These are phyloP conservation scores for Vigna nakashimae DNA, from an alignment of 306 rosid genomes.

Conservation along the genomic window DNA sequence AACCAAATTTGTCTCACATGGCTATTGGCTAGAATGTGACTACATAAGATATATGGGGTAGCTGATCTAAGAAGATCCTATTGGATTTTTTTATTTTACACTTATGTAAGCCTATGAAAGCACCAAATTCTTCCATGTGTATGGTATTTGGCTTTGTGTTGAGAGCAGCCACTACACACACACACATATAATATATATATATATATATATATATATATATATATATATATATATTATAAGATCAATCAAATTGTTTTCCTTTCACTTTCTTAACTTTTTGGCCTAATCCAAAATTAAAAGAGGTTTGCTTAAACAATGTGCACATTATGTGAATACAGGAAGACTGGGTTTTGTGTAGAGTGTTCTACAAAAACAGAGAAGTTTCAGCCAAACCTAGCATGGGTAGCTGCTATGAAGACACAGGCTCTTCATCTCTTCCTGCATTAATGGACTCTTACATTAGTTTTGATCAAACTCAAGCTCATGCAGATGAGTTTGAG, in stretches of 20 bases:
- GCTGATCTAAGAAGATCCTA: constrained; percentile 68
- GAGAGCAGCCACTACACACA: not conserved
- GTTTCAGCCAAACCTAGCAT: constrained; percentile 50
- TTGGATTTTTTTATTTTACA: constrained; percentile 39
- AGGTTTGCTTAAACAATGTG: not conserved
- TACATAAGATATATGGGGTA: constrained; percentile 45
- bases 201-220: too few relatives aligned
- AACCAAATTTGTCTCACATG: constrained; percentile 49
- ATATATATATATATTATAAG: not conserved
- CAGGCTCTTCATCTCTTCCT: constrained; percentile 70
- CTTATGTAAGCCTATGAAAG: constrained; percentile 40
- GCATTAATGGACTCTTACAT: constrained; percentile 87
- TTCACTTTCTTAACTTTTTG: constrained; percentile 27
- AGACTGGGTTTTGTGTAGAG: constrained; percentile 91
- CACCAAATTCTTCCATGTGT: constrained; percentile 39
- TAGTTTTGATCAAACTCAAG: constrained; percentile 63
- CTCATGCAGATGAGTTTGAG: constrained; percentile 55
- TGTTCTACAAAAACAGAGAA: constrained; percentile 76
- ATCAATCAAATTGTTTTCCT: not conserved
- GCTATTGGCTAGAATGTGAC: constrained; percentile 48
- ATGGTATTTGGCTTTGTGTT: not conserved
- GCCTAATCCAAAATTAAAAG: not conserved
- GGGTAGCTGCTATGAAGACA: constrained; percentile 71
- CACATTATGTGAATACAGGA: constrained; percentile 54
- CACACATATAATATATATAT: too few relatives aligned